Conservation (phyloP, 1,139 yeast species). For the Wickerhamiella pararugosa region DNA sequence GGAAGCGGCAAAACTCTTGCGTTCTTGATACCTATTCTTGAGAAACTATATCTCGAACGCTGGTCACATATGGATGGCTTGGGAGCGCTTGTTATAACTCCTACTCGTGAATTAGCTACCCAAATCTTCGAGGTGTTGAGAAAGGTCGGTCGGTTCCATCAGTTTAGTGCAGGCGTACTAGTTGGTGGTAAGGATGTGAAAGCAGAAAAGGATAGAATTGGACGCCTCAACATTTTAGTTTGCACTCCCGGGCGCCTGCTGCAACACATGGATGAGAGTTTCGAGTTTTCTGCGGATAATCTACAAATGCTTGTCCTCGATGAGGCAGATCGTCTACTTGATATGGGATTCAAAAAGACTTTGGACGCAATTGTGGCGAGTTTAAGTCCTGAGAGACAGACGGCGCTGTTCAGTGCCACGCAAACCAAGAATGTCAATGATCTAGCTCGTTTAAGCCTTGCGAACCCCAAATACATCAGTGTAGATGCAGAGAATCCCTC, state of each 20-base stretch:
- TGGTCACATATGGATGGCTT: conserved; percentile 88
- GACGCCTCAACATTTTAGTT: conserved; percentile 69
- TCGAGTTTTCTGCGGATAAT: conserved; percentile 67
- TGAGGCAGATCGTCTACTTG: conserved; percentile 92
- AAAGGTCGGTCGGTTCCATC: conserved; percentile 66
- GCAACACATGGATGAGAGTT: conserved; percentile 90
- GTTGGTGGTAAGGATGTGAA: conserved; percentile 94
- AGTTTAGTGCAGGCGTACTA: conserved; percentile 84
- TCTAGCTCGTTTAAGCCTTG: conserved; percentile 73
- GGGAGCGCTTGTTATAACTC: conserved; percentile 83
- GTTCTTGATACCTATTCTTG: conserved; percentile 73
- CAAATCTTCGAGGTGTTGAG: conserved; percentile 85
- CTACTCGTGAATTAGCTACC: conserved; percentile 87
- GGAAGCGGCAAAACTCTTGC: conserved; percentile 96
- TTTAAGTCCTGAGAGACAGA: conserved; percentile 69
- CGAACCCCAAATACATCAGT: conserved; percentile 56
- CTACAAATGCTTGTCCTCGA: conserved; percentile 75
- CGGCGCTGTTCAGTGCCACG: conserved; percentile 82
- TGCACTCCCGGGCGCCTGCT: conserved; percentile 94
- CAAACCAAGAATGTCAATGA: conserved; percentile 80
- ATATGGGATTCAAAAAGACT: conserved; percentile 90
- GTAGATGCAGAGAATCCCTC: conserved; percentile 32
- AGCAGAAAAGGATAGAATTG: conserved; percentile 73
- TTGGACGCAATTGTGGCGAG: conserved; percentile 74
- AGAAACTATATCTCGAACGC: conserved; percentile 49